phyloP scores from a whole-genome alignment of 768 basidiomycete genomes.

The Amanita fuliginea region DNA sequence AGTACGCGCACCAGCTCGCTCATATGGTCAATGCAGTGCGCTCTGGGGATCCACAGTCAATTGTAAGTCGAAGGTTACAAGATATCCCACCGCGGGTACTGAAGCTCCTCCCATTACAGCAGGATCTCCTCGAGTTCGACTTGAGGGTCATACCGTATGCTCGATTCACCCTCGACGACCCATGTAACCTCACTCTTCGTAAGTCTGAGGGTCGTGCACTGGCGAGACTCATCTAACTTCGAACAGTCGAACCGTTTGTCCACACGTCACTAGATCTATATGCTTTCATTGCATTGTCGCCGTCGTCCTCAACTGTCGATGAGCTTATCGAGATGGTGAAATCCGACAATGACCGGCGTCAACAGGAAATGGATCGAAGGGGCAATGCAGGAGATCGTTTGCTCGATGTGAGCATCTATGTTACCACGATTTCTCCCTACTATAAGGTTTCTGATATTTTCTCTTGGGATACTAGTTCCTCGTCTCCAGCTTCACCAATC shows the following conservation, averaged over 20 bases:
- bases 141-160: conserved; percentile 8
- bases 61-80: conserved; percentile 9
- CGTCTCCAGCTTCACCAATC: conserved; percentile 8
- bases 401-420: conserved; percentile 8
- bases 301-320: conserved; percentile 10
- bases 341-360: conserved; percentile 11
- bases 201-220: conserved; percentile 8
- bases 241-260: conserved; percentile 10
- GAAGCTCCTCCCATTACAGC: conserved; percentile 5
- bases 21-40: conserved; percentile 10
- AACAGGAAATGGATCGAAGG: conserved; percentile 7
- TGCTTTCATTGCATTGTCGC: conserved; percentile 12
- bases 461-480: conserved; percentile 9
- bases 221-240: conserved; percentile 7
- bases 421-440: conserved; percentile 2
- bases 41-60: conserved; percentile 6
- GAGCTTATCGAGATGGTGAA: conserved; percentile 11
- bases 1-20: conserved; percentile 12
- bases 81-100: conserved; percentile 4
- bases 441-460: conserved; percentile 7
- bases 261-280: conserved; percentile 11
- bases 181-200: conserved; percentile 11
- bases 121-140: conserved; percentile 8
- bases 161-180: conserved; percentile 10
- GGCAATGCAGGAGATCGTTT: conserved; percentile 6